Evolutionary conservation across 352 stramenopile species (phyloP).

Genomic region (Pythium utonaiense): DNA sequence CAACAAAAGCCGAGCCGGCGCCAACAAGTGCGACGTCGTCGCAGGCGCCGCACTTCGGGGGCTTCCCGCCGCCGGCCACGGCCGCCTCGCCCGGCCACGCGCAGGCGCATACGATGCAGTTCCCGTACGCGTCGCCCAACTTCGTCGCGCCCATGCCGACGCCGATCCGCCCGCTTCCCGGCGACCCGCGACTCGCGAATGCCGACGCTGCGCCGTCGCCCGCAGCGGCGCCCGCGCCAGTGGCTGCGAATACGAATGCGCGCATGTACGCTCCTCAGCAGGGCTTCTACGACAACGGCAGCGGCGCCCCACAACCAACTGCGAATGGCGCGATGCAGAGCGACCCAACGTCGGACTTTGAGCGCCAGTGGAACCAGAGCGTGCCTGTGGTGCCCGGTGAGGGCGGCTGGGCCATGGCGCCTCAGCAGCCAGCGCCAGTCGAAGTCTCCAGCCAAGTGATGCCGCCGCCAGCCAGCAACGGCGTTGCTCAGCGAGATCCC

Average conservation of each 20-base stretch:
- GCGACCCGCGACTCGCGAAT: conserved; percentile 46
- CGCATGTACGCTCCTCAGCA: not conserved
- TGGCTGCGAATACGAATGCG: not conserved
- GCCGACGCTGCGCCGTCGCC: not conserved
- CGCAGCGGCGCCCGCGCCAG: not conserved
- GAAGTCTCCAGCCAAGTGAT: not conserved
- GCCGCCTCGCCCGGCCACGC: conserved; percentile 2
- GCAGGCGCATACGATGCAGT: conserved; percentile 30
- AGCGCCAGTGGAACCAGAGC: conserved; percentile 40
- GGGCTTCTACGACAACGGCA: conserved; percentile 7
- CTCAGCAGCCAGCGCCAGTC: not conserved
- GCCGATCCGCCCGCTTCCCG: conserved; percentile 66
- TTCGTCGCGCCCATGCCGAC: conserved; percentile 67
- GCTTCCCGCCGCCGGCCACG: not conserved
- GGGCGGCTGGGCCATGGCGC: conserved; percentile 14
- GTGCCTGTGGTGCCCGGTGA: conserved; percentile 3
- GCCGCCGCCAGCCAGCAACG: conserved; percentile 1
- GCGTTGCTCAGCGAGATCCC: conserved; percentile 30
- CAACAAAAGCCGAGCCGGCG: not conserved
- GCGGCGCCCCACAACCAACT: not conserved
- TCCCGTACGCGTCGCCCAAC: conserved; percentile 54
- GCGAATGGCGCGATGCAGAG: conserved; percentile 19
- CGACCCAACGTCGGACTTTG: conserved; percentile 26
- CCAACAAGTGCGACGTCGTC: not conserved
- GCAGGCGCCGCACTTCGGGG: not conserved